Base-by-base conservation (phyloP, 225 moss, liverwort and hornwort species). In the Pleurozium schreberi region DNA sequence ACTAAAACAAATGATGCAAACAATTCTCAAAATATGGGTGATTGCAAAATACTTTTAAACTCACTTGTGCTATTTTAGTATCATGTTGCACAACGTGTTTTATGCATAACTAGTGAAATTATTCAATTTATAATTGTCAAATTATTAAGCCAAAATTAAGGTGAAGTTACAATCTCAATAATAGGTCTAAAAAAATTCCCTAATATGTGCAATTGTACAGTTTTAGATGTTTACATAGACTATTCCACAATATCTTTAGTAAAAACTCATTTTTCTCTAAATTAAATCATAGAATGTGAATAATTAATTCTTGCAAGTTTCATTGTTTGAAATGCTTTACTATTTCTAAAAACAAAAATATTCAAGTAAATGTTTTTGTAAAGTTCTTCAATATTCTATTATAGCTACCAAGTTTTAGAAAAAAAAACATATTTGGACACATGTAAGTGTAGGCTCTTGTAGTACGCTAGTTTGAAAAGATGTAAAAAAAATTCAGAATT, bases 161-260 rank as follows among this genome's bases (percentile, higher is more conserved):
- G 6, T 49, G 7, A 31, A 18, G 7, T 11, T 12, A 19, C 7
- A 19, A 49, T 19, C 3, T 47, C 18, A 30, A 6, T 43, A 43
- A 9, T 27, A 16, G 10, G 4, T 16, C 11, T 31, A 11, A 31
- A 1, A 31, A 30, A 47, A 25, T 5, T n/a, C 6, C 68, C n/a
- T 12, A 12, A 4, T 1, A 4, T 1, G 1, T 68, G 22, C n/a
- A 68, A 36, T 36, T 1, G 1, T 68, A 12, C n/a, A 68, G 36
- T 36, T 10, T 36, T 55, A 55, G 55, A 18, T 18, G 18, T 55
- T 18, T 55, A 18, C 18, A 55, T 15, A 55, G 0, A 42, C 2
- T 75, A 12, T 49, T 75, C 19, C 1, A 33, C 11, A 7, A 31
- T 49, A 31, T 11, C 18, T 74, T 47, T 6, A 28, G 6, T 6